Percentiles rank a stretch among this genome's conserved stretches.
phyloP scores from a whole-genome alignment of 805 yeast species.

The Sugiyamaella americana region DNA sequence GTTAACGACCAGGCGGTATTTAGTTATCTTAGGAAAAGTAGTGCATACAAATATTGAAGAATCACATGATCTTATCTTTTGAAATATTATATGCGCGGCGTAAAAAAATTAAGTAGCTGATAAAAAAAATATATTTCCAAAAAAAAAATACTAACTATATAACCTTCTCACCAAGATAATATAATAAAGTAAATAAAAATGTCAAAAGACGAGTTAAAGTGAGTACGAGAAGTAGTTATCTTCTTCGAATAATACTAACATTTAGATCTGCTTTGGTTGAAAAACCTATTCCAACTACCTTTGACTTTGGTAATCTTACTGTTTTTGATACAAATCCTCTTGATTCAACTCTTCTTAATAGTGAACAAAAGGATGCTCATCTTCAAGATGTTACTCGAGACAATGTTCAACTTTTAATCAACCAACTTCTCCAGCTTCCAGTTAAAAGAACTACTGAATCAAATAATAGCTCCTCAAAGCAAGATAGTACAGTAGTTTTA shows the following conservation, averaged over 20 bases:
- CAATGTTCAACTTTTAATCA: conserved; percentile 83
- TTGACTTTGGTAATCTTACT: conserved; percentile 85
- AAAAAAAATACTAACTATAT: no score
- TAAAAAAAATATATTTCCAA: no score
- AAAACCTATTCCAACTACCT: conserved; percentile 81
- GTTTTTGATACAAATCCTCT: conserved; percentile 86
- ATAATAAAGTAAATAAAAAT: no score
- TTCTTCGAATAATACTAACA: no score
- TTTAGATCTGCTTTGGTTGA: conserved; percentile 46
- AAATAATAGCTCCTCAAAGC: conserved; percentile 46
- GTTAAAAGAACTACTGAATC: conserved; percentile 80
- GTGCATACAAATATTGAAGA: no score
- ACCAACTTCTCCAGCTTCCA: conserved; percentile 87
- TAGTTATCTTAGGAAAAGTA: no score
- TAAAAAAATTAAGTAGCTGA: no score
- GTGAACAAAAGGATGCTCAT: conserved; percentile 58
- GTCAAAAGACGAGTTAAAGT: not conserved
- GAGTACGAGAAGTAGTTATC: no score
- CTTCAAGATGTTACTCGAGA: conserved; percentile 72
- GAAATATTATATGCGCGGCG: no score
- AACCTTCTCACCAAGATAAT: no score
- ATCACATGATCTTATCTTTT: no score
- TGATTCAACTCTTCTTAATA: conserved; percentile 49
- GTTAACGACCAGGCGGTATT: no score
- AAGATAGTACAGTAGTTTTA: conserved; percentile 68